Evolutionary conservation across 305 asterid species (phyloP), one percentile per base, ranked within the genome.

Genomic region (Ilex paraguariensis): DNA sequence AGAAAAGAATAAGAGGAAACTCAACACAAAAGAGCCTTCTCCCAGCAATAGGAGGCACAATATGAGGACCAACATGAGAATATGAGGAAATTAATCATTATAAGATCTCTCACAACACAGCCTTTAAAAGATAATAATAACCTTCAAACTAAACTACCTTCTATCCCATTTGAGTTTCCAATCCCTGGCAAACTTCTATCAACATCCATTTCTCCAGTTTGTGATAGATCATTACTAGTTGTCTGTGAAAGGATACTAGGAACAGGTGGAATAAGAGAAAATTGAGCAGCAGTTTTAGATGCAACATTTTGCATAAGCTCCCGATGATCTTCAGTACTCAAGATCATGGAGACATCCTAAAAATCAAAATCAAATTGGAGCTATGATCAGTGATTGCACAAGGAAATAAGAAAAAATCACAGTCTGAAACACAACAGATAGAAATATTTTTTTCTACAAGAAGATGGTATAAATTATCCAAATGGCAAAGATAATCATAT

Each of bases 241-340:
- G 84, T 68, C 31, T 58, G 63, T 61, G 78, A 57, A 28, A 45
- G 63, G 66, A 58, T 7, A 56, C 73, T 57, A 3, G 84, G 81
- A 75, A 88, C 84, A 57, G 70, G 59, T 63, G 97, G 91, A 73
- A 90, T 81, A 68, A 94, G 84, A 56, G 90, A 90, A 59, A 94
- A 73, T 13, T 74, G 87, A 72, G 96, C 82, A 59, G 78, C 83
- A 54, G 96, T 75, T 81, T 94, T 94, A 60, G 80, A 86, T 32
- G 97, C 99, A 67, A 94, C 81, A 32, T 69, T 66, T 74, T 71
- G 75, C 95, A 94, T 81, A 73, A 84, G 81, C 61, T 88, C 96
- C 54, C 80, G 88, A 77, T 94, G 95, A 72, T 88, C 97, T 69
- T 94, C 95, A 10, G 97, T 87, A 57, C 91, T 87, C 82, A 93